Evolutionary conservation across 2,329 filamentous ascomycete species (phyloP), one percentile per base, ranked within the genome.

Genomic region (Alternaria arbusti): DNA sequence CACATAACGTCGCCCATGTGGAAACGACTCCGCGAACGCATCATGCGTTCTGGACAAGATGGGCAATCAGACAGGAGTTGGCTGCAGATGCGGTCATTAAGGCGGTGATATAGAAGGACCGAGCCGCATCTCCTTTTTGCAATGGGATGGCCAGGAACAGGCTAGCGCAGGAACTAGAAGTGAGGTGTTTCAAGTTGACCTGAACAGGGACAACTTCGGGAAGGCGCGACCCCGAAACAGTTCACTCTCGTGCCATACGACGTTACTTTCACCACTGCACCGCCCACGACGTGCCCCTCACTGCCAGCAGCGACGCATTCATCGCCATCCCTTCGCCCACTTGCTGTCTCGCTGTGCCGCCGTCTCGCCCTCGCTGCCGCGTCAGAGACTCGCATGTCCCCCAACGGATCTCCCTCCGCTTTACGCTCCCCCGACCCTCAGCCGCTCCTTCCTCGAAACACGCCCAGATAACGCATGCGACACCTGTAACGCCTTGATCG

Each of bases 71-170:
- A 20, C 28, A 49, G 26, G 15, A 58, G 45, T 5, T 8, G 47
- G 40, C 22, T 50, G 51, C 22, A 58, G 54, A 54, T n/a, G 36
- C 22, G 22, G 59, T 28, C 20, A 36, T 45, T 13, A 47, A 22
- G 13, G 43, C 59, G 54, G 55, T 46, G n/a, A 11, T 49, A 26
- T 55, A 58, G 49, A 67, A 67, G 63, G 65, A 61, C 65, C 63
- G 65, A 63, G 57, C 65, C 65, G 65, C 64, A 54, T 56, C 65
- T 61, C 63, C 65, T 67, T 67, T 67, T 61, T 32, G 47, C 22
- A n/a, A 40, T 57, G 46, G 15, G 20, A 40, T 13, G 49, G 30
- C 61, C 59, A 68, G 64, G 64, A 67, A 68, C 66, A 68, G 66
- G 64, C 54, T 67, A 68, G 66, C 57, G 66, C 45, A 13, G 13